These are phyloP conservation scores for Gamarada debralockiae DNA, from an alignment of 495 filamentous ascomycete genomes.

Conservation along the genomic window DNA sequence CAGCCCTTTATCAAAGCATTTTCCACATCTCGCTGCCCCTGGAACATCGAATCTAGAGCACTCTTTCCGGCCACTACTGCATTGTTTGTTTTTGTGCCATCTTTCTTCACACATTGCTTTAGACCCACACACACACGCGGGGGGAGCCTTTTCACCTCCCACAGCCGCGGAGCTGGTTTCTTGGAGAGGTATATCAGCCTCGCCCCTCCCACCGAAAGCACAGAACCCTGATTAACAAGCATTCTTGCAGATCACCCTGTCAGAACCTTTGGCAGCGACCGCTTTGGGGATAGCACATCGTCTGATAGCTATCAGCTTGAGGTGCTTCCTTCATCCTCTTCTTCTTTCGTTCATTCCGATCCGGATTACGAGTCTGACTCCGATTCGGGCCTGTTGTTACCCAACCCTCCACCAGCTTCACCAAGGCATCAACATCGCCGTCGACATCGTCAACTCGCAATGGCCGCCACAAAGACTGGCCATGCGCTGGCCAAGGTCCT, in stretches of 20 bases:
- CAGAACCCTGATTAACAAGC: constrained; percentile 1
- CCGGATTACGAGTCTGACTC: not conserved
- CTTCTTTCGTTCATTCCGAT: not conserved
- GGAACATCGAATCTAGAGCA: too few species aligned
- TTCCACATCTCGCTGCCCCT: too few species aligned
- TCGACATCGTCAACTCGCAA: not conserved
- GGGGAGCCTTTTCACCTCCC: not conserved
- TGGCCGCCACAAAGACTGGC: constrained; percentile 52
- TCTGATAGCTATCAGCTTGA: not conserved
- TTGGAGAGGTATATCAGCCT: constrained; percentile 16
- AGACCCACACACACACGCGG: not conserved
- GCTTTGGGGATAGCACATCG: not conserved
- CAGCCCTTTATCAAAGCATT: not conserved
- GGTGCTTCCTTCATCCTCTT: not conserved
- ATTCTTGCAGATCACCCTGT: constrained; percentile 1
- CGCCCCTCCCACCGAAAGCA: not conserved
- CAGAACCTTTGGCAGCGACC: not conserved
- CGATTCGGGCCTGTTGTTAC: not conserved
- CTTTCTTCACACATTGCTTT: not conserved
- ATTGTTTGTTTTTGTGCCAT: too few species aligned
- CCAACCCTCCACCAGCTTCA: too few species aligned
- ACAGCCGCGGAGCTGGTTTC: too few species aligned
- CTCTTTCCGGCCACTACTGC: too few species aligned
- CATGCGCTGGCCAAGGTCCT: constrained; percentile 73
- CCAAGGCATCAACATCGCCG: not conserved